These are phyloP conservation scores for Bromus sterilis DNA, from an alignment of 176 grass and related monocot genomes.

Conservation along the genomic window DNA sequence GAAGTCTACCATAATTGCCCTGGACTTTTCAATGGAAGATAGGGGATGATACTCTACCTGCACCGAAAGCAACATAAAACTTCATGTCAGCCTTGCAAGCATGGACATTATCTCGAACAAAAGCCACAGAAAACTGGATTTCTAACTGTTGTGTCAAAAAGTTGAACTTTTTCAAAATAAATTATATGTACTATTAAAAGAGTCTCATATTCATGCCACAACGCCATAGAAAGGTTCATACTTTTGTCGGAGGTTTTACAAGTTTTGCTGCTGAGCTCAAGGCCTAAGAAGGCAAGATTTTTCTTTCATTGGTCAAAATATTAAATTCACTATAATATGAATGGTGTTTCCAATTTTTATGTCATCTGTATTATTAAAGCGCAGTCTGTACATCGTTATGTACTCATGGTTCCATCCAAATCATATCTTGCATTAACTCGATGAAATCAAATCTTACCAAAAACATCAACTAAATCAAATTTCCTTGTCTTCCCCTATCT, in stretches of 20 bases:
- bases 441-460: too few species aligned
- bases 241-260: not conserved
- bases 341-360: too few species aligned
- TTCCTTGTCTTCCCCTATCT: too few species aligned
- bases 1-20: slow-evolving; percentile 74
- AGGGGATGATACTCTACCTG: slow-evolving; percentile 89
- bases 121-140: not conserved
- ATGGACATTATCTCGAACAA: not conserved
- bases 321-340: not conserved
- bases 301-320: not conserved
- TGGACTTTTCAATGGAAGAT: slow-evolving; percentile 83
- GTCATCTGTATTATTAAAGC: too few species aligned
- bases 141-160: not conserved
- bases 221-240: not conserved
- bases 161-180: not conserved
- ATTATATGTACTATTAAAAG: not conserved
- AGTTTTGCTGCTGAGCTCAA: not conserved
- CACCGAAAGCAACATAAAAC: slow-evolving; percentile 15
- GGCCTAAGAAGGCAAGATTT: not conserved
- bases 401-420: too few species aligned
- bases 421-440: too few species aligned
- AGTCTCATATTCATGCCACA: not conserved
- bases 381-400: too few species aligned
- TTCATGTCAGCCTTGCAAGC: not conserved
- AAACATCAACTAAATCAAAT: too few species aligned